Base-by-base conservation (phyloP, 2,329 filamentous ascomycete species). In the Phoma herbarum region DNA sequence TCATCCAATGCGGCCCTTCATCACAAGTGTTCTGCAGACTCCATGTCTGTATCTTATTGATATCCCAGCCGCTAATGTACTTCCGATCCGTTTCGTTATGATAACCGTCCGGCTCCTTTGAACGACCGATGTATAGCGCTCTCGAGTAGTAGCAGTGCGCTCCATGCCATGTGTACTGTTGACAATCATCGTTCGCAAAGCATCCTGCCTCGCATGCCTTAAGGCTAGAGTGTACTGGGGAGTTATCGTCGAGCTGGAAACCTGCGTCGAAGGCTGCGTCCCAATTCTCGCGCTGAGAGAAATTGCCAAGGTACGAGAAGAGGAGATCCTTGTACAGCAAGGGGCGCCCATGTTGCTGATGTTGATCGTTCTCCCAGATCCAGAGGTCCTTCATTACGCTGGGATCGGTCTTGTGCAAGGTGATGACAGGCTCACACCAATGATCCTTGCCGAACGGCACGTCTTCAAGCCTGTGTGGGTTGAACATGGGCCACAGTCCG, bases 371-470 rank as follows among this genome's bases (percentile, higher is more conserved):
- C 33, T 73, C 71, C 68, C 78, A 85, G 33, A 74, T 68, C 74
- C 80, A 81, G 28, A 84, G 67, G 1, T 73, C 72, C 1, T 67
- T 62, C 77, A 83, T 81, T 39, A 82, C 79, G 7, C 73, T 66
- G 2, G 78, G 70, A 14, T 63, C 64, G 14, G 66, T 65, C 28
- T 71, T 69, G 44, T 75, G 71, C 56, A 71, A 63, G 4, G 68
- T 75, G 9, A 79, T 55, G 10, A 74, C 72, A 7, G 77, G 72
- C 11, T 67, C 57, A 54, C 78, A 80, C 76, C 77, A 80, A 22
- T 78, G 64, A 35, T 61, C 63, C 4, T 63, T 52, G 10, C 66
- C 66, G 58, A 70, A 78, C 22, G 73, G 67, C 41, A 79, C 57
- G 3, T 72, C 73, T 50, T 63, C 66, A 12, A 74, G 68, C 25